Evolutionary conservation across 1,284 basidiomycete genomes (phyloP).

Genomic region (Pseudozyma pruni): DNA sequence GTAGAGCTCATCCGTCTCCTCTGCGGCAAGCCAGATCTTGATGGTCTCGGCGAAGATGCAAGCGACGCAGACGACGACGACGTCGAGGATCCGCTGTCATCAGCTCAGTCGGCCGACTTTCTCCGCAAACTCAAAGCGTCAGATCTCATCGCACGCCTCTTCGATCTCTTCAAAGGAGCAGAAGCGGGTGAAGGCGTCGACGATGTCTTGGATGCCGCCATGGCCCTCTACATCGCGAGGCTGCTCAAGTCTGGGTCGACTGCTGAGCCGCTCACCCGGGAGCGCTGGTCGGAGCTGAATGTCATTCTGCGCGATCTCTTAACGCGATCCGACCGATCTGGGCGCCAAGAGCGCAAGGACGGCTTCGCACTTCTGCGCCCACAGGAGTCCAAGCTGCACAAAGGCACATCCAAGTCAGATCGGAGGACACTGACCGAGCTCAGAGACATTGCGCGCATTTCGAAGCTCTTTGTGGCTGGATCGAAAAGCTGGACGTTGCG

Average conservation of each 20-base stretch:
- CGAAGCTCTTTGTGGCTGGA: slow-evolving; percentile 30
- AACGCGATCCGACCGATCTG: slow-evolving; percentile 1
- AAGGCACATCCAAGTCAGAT: slow-evolving; percentile 20
- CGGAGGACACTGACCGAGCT: slow-evolving; percentile 35
- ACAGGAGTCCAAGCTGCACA: slow-evolving; percentile 35
- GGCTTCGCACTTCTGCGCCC: slow-evolving; percentile 34
- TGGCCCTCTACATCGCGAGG: slow-evolving; percentile 39
- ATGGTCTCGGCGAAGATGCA: slow-evolving; percentile 14
- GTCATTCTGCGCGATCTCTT: slow-evolving; percentile 19
- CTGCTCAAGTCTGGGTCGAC: slow-evolving; percentile 19
- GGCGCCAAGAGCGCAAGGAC: slow-evolving; percentile 26
- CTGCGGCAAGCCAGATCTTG: slow-evolving; percentile 39
- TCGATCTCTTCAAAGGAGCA: slow-evolving; percentile 32
- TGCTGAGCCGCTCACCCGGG: slow-evolving; percentile 33
- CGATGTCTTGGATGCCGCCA: slow-evolving; percentile 36
- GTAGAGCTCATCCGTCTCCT: slow-evolving; percentile 42
- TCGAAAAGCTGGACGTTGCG: slow-evolving; percentile 32
- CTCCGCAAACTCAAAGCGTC: slow-evolving; percentile 50
- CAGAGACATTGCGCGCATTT: slow-evolving; percentile 33
- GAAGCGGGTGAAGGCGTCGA: slow-evolving; percentile 43
- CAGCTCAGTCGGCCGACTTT: slow-evolving; percentile 41
- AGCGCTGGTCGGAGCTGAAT: slow-evolving; percentile 25
- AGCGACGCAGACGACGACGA: slow-evolving; percentile 6
- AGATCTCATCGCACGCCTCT: slow-evolving; percentile 36
- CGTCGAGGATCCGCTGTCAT: slow-evolving; percentile 25